Conservation (phyloP, 2,329 filamentous ascomycete species). For the Teratosphaeria destructans region DNA sequence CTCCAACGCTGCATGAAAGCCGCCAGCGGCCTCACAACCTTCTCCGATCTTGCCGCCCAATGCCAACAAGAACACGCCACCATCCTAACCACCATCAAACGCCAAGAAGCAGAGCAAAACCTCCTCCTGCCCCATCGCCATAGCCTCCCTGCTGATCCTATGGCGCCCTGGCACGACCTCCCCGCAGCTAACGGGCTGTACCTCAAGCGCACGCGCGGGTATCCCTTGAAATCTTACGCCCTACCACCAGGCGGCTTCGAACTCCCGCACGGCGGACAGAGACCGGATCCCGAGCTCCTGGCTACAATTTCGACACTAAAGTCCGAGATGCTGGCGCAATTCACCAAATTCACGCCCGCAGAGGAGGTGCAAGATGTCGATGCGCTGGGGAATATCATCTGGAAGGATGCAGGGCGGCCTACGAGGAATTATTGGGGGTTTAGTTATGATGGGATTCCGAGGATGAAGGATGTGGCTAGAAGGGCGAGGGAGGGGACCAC, state of each 20-base stretch:
- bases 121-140: slow-evolving; percentile 15
- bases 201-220: slow-evolving; percentile 19
- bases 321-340: slow-evolving; percentile 15
- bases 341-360: slow-evolving; percentile 18
- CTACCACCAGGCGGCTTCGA: slow-evolving; percentile 18
- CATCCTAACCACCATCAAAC: background rate
- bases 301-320: slow-evolving; percentile 15
- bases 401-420: slow-evolving; percentile 19
- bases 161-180: slow-evolving; percentile 21
- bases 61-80: background rate
- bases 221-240: slow-evolving; percentile 16
- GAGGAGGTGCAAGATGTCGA: slow-evolving; percentile 22
- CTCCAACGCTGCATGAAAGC: background rate
- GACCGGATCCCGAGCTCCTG: slow-evolving; percentile 11
- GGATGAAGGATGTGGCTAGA: slow-evolving; percentile 12
- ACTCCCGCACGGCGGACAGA: slow-evolving; percentile 14
- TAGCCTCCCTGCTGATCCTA: slow-evolving; percentile 15
- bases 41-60: background rate
- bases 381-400: slow-evolving; percentile 22
- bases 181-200: slow-evolving; percentile 23
- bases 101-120: background rate
- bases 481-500: slow-evolving; percentile 7
- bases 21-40: background rate
- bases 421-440: slow-evolving; percentile 25
- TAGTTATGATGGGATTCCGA: slow-evolving; percentile 13